A percentile compares a stretch with the other conserved stretches of the same genome.
Conservation (phyloP, 106 monocot species). For the Triglochin maritima region DNA sequence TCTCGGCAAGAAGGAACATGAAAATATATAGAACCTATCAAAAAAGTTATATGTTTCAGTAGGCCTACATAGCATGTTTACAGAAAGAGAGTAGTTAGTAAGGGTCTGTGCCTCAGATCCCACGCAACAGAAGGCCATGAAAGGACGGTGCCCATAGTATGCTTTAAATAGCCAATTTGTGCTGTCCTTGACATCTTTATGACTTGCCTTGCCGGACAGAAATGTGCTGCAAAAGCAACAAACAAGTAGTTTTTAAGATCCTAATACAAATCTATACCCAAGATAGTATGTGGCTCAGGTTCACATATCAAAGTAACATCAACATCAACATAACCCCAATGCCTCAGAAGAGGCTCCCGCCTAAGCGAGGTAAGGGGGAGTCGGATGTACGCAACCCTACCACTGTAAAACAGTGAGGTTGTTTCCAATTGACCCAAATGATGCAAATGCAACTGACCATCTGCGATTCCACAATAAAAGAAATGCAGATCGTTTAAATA, state of each 20-base stretch:
- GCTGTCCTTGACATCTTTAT: conserved; percentile 83
- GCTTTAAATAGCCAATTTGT: conserved; percentile 76
- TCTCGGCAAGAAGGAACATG: conserved; percentile 55
- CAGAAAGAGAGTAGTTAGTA: conserved; percentile 1
- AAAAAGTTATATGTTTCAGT: not conserved
- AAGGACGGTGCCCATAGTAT: conserved; percentile 66
- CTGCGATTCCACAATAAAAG: no score
- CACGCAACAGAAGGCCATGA: conserved; percentile 96
- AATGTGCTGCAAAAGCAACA: conserved; percentile 53
- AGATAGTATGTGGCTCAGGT: no score
- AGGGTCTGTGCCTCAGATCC: conserved; percentile 58
- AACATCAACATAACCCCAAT: no score
- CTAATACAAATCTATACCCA: no score
- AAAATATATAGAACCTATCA: conserved; percentile 76
- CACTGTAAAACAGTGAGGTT: no score
- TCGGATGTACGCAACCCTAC: no score
- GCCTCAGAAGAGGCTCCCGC: no score
- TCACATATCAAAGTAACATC: no score
- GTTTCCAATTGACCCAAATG: no score
- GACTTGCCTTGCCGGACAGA: conserved; percentile 83
- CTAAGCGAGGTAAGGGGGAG: no score
- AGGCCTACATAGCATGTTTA: not conserved
- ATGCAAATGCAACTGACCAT: no score
- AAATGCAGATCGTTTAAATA: no score
- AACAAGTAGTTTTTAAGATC: not conserved